phyloP scores from a whole-genome alignment of 495 filamentous ascomycete species.

The Neurospora cerealis region DNA sequence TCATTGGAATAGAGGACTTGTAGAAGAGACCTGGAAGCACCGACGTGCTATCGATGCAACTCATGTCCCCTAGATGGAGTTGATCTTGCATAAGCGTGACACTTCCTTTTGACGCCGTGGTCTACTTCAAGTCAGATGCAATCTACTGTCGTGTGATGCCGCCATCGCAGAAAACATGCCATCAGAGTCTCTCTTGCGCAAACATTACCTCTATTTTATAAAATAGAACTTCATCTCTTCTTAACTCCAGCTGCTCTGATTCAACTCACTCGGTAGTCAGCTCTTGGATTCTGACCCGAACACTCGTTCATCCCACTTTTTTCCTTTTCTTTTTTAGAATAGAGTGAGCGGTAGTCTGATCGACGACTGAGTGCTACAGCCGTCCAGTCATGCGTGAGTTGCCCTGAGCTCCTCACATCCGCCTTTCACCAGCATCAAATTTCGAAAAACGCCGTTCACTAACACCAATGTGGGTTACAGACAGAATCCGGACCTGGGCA shows the following conservation, averaged over 20 bases:
- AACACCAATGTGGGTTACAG: not conserved
- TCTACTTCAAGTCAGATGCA: not conserved
- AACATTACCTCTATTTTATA: not conserved
- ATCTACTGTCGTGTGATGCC: not conserved
- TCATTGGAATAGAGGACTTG: not conserved
- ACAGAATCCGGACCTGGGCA: slow-evolving; percentile 4
- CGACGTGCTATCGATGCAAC: not conserved
- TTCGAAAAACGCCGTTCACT: not conserved
- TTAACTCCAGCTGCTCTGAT: not conserved
- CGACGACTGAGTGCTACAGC: not conserved
- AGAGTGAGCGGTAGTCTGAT: not conserved
- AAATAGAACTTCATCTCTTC: not conserved
- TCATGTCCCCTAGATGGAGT: not conserved
- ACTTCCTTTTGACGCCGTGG: not conserved
- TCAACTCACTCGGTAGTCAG: not conserved
- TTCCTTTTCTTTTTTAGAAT: not conserved
- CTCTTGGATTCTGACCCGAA: not conserved
- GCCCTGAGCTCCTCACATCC: not conserved
- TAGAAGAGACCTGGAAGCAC: not conserved
- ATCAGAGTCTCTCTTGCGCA: not conserved
- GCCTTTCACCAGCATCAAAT: not conserved
- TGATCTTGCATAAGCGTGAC: not conserved
- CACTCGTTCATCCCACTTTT: not conserved
- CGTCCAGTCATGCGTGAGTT: not conserved
- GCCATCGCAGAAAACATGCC: not conserved